Conservation (phyloP, 2,329 filamentous ascomycete genomes). For the Talaromyces funiculosus region DNA sequence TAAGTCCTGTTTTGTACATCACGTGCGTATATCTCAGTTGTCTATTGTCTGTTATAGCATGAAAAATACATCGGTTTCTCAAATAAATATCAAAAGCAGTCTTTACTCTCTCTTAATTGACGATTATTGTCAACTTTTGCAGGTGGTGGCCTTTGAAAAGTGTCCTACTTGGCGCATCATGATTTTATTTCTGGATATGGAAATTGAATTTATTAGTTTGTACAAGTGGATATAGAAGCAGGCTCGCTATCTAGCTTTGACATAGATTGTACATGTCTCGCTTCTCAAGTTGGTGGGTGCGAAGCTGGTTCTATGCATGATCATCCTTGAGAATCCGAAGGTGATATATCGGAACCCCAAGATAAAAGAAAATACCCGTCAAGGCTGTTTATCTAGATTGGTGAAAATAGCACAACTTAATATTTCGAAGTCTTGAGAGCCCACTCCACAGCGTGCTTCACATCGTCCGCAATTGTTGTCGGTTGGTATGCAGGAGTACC, state of each 20-base stretch:
- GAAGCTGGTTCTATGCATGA: too few species aligned
- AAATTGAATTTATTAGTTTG: not conserved
- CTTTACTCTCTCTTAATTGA: not conserved
- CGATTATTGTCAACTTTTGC: not conserved
- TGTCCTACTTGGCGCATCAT: not conserved
- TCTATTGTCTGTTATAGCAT: not conserved
- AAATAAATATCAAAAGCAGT: not conserved
- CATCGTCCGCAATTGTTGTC: constrained; percentile 64
- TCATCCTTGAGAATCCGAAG: too few species aligned
- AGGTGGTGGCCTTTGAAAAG: not conserved
- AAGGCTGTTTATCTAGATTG: too few species aligned
- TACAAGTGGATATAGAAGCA: not conserved
- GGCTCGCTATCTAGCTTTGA: not conserved
- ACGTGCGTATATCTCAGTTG: not conserved
- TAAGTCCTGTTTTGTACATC: constrained; percentile 7
- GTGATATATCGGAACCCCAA: too few species aligned
- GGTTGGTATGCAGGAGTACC: constrained; percentile 57
- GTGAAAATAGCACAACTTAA: not conserved
- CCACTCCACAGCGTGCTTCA: constrained; percentile 71
- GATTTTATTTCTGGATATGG: not conserved
- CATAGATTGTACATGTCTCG: not conserved
- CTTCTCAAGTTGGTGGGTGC: too few species aligned
- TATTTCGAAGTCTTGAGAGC: constrained; percentile 51
- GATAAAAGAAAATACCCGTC: too few species aligned
- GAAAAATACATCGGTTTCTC: not conserved